A percentile compares a stretch with the other conserved stretches of the same genome.
Evolutionary conservation across 2,329 filamentous ascomycete species (phyloP).

Genomic region (Talaromyces sp.): DNA sequence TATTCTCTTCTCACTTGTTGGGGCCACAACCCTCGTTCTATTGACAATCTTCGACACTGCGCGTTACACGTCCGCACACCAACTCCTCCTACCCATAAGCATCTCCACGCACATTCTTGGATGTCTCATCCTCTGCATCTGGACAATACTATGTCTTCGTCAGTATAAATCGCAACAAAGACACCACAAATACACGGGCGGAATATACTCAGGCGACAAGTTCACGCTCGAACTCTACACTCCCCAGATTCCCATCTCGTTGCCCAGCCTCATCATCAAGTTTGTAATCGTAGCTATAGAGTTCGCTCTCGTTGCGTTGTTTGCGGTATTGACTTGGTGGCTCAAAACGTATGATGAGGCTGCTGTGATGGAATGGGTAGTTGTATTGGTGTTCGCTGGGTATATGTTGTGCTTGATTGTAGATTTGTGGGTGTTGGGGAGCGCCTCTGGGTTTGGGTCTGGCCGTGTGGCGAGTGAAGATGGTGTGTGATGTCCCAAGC

Average conservation of each 20-base stretch:
- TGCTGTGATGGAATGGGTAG: constrained; percentile 17
- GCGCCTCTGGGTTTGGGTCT: neutral
- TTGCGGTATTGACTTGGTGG: constrained; percentile 15
- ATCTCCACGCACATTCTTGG: constrained; percentile 12
- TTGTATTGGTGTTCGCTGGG: constrained; percentile 14
- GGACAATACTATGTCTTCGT: neutral
- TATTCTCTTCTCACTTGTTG: constrained; percentile 13
- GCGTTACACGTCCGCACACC: constrained; percentile 1
- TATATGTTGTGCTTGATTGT: constrained; percentile 19
- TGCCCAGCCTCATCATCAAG: constrained; percentile 12
- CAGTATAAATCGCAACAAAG: neutral
- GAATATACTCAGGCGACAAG: constrained; percentile 13
- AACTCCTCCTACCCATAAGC: constrained; percentile 8
- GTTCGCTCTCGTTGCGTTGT: constrained; percentile 3
- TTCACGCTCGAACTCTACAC: neutral
- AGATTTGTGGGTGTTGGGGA: constrained; percentile 18
- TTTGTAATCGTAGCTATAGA: constrained; percentile 12
- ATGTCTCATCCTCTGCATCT: constrained; percentile 16
- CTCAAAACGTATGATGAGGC: constrained; percentile 11
- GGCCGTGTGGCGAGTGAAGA: neutral
- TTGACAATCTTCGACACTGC: constrained; percentile 20
- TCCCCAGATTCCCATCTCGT: neutral
- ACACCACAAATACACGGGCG: neutral
- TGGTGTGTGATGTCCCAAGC: neutral
- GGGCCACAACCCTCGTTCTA: constrained; percentile 14